A percentile compares a stretch with the other conserved stretches of the same genome.
phyloP scores from a whole-genome alignment of 371 early-diverging fungal species.

The Fennellomyces sp. region DNA sequence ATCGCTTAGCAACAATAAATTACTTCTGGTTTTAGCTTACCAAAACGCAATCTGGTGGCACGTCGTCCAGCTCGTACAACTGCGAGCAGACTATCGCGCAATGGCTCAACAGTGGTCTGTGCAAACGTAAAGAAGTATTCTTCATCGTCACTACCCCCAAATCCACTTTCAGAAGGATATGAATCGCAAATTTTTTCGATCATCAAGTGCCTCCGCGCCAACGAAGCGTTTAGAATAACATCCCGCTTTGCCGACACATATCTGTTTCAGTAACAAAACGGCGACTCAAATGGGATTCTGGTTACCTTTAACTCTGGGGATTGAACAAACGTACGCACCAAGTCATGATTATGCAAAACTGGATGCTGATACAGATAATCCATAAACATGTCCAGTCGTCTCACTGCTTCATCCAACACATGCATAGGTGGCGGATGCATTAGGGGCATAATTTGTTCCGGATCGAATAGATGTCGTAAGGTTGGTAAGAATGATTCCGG shows the following conservation, averaged over 20 bases:
- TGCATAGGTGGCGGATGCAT: constrained; percentile 47
- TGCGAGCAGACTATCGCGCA: constrained; percentile 18
- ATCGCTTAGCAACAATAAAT: background rate
- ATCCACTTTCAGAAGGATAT: constrained; percentile 13
- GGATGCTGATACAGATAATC: constrained; percentile 53
- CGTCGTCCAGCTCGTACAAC: constrained; percentile 9
- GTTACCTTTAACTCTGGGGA: constrained; percentile 43
- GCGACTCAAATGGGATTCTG: too few relatives aligned
- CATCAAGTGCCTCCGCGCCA: constrained; percentile 32
- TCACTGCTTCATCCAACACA: constrained; percentile 31
- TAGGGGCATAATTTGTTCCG: constrained; percentile 19
- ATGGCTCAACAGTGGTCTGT: constrained; percentile 24
- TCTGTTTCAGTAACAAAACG: background rate
- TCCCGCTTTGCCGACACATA: constrained; percentile 15
- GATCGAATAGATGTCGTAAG: constrained; percentile 37
- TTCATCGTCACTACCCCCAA: constrained; percentile 23
- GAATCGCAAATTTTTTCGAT: constrained; percentile 34
- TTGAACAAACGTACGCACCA: constrained; percentile 53
- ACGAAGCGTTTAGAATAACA: constrained; percentile 29
- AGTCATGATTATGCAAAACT: constrained; percentile 40
- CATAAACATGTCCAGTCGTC: constrained; percentile 46
- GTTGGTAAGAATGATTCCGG: constrained; percentile 60
- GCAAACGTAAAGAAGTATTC: constrained; percentile 43
- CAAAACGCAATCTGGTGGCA: constrained; percentile 14
- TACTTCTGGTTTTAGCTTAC: constrained; percentile 14